Evolutionary conservation across 257 asterid genomes (phyloP), one percentile per base, ranked within the genome.

Genomic region (Cinchona pubescens): DNA sequence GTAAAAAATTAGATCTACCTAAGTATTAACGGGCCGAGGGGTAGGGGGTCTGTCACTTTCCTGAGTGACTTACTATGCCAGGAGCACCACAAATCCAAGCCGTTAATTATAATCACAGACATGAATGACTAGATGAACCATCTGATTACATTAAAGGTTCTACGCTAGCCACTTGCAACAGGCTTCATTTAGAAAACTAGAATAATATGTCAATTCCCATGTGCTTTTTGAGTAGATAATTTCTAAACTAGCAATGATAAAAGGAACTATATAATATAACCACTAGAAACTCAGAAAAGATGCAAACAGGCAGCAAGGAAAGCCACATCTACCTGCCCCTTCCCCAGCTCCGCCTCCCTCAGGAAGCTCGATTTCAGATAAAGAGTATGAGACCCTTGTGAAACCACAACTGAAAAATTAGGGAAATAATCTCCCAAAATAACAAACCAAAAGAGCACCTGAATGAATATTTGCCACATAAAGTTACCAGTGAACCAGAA

Each of bases 31-130:
- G n/a, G n/a, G n/a, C n/a, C n/a, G n/a, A 35, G 15, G 9, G 27
- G 12, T 14, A 30, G 45, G 34, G 13, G 23, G 34, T 29, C 43
- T 64, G 48, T 69, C 80, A 34, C 55, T 12, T 61, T 76, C 74
- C 7, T 13, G 25, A 38, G n/a, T 30, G 10, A 21, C 38, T 19
- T 11, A 3, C 42, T 27, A 68, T 7, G 51, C 27, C 19, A 21
- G 46, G 63, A 34, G 42, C 53, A 46, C 80, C 75, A 60, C 76
- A 63, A 34, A 37, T 59, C 59, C n/a, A n/a, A n/a, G n/a, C n/a
- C n/a, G n/a, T n/a, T n/a, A n/a, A n/a, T n/a, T n/a, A n/a, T n/a
- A n/a, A n/a, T n/a, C n/a, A 19, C 74, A 32, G 2, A 2, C 2
- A 37, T 48, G 37, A 45, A 32, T 32, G 67, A 69, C 42, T 21